A percentile compares a stretch with the other conserved stretches of the same genome.
Conservation (phyloP, 495 filamentous ascomycete genomes). For the Penicillium maclennaniae region DNA sequence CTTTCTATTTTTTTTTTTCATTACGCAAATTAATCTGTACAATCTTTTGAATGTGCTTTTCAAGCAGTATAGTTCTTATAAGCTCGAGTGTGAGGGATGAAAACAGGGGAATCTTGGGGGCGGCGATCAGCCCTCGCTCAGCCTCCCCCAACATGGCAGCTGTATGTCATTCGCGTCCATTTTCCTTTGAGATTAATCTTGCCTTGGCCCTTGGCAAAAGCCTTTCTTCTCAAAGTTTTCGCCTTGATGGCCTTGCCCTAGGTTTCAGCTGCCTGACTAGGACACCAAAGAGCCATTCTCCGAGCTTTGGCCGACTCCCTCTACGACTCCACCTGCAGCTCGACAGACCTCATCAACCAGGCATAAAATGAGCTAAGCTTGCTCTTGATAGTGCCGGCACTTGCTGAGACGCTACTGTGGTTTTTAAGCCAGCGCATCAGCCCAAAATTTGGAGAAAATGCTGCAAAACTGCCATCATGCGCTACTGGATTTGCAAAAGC, state of each 20-base stretch:
- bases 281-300: slow-evolving; percentile 4
- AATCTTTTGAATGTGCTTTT: neutral
- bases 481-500: slow-evolving; percentile 12
- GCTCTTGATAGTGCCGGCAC: slow-evolving; percentile 4
- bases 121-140: neutral
- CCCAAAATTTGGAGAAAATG: neutral
- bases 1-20: slow-evolving; percentile 3
- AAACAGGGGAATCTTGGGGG: neutral
- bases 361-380: slow-evolving; percentile 13
- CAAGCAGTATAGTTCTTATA: neutral
- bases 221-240: neutral
- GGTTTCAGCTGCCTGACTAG: slow-evolving; percentile 6
- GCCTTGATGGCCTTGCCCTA: slow-evolving; percentile 5
- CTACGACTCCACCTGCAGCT: slow-evolving; percentile 13
- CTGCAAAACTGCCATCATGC: slow-evolving; percentile 9
- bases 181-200: neutral
- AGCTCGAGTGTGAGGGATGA: neutral
- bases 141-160: neutral
- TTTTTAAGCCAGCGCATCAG: neutral
- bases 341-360: slow-evolving; percentile 13
- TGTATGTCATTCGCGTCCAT: neutral
- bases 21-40: slow-evolving; percentile 5
- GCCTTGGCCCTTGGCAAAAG: neutral
- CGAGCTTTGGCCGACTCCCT: slow-evolving; percentile 13
- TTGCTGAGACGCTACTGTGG: slow-evolving; percentile 1